phyloP scores from a whole-genome alignment of 1,284 basidiomycete species.

The Hymenochaete sp. region DNA sequence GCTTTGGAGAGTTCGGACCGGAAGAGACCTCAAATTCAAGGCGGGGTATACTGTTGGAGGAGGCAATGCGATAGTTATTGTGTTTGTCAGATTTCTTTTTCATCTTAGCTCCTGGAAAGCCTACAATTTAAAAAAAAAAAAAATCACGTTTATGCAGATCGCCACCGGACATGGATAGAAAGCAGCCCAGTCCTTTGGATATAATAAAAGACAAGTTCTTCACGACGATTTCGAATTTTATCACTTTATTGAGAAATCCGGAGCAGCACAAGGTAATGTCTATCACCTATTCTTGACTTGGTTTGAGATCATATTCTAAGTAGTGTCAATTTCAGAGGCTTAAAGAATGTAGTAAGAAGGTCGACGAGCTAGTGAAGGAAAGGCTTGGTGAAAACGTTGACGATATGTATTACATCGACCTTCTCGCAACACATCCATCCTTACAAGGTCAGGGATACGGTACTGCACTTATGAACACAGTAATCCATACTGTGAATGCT shows the following conservation, averaged over 20 bases:
- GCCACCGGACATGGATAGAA: conserved; percentile 5
- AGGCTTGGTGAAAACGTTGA: conserved; percentile 7
- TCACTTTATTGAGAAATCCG: neutral
- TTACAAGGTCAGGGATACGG: conserved; percentile 18
- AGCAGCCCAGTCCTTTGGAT: conserved; percentile 6
- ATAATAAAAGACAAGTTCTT: conserved; percentile 3
- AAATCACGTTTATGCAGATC: neutral
- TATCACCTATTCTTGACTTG: too few relatives aligned
- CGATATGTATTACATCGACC: conserved; percentile 14
- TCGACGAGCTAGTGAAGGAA: conserved; percentile 2
- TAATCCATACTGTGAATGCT: conserved; percentile 7
- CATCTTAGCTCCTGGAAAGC: neutral
- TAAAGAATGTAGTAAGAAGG: conserved; percentile 1
- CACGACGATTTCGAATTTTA: neutral
- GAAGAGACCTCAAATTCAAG: neutral
- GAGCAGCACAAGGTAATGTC: conserved; percentile 11
- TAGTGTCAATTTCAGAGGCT: neutral
- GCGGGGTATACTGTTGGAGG: neutral
- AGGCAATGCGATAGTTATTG: neutral
- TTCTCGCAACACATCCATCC: conserved; percentile 16
- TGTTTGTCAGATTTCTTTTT: neutral
- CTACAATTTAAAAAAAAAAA: neutral
- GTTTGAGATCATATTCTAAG: too few relatives aligned
- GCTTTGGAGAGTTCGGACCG: too few relatives aligned
- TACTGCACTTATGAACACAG: conserved; percentile 12